phyloP scores from a whole-genome alignment of 1,139 yeast genomes.

The Hyphopichia buzzinii region DNA sequence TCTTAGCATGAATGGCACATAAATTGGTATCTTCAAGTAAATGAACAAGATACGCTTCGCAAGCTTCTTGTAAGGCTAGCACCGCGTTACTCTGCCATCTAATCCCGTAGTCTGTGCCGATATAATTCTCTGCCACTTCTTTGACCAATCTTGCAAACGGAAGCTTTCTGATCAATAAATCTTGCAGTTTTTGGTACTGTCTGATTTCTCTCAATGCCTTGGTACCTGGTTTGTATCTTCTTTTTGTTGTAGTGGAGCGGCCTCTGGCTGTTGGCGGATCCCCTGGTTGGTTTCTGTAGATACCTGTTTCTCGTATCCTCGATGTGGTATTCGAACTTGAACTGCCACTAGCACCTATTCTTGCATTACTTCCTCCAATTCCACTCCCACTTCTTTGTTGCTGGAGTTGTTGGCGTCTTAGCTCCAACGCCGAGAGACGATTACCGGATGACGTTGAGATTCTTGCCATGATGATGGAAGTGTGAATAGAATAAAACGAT shows the following conservation, averaged over 20 bases:
- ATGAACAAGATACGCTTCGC: slow-evolving; percentile 85
- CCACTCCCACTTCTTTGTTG: slow-evolving; percentile 8
- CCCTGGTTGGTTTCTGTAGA: slow-evolving; percentile 51
- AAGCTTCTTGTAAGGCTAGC: slow-evolving; percentile 87
- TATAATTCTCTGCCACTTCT: slow-evolving; percentile 74
- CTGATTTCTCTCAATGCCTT: slow-evolving; percentile 76
- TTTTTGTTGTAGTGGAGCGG: slow-evolving; percentile 25
- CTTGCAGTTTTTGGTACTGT: slow-evolving; percentile 74
- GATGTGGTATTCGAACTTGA: slow-evolving; percentile 1
- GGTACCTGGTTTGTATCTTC: slow-evolving; percentile 70
- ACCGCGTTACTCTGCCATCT: slow-evolving; percentile 92
- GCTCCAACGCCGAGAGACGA: slow-evolving; percentile 8
- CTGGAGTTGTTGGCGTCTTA: slow-evolving; percentile 17
- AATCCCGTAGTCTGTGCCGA: slow-evolving; percentile 56
- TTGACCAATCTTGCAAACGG: slow-evolving; percentile 90
- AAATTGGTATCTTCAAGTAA: slow-evolving; percentile 86
- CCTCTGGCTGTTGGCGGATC: slow-evolving; percentile 36
- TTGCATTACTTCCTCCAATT: slow-evolving; percentile 1
- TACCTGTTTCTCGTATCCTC: slow-evolving; percentile 27
- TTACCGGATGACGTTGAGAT: slow-evolving; percentile 13
- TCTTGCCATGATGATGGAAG: no score
- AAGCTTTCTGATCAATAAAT: slow-evolving; percentile 70
- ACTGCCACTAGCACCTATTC: not conserved
- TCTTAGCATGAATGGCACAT: slow-evolving; percentile 88
- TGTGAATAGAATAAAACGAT: no score